Evolutionary conservation across 129 eudicot species (phyloP), one percentile per base, ranked within the genome.

Genomic region (Dittrichia graveolens): DNA sequence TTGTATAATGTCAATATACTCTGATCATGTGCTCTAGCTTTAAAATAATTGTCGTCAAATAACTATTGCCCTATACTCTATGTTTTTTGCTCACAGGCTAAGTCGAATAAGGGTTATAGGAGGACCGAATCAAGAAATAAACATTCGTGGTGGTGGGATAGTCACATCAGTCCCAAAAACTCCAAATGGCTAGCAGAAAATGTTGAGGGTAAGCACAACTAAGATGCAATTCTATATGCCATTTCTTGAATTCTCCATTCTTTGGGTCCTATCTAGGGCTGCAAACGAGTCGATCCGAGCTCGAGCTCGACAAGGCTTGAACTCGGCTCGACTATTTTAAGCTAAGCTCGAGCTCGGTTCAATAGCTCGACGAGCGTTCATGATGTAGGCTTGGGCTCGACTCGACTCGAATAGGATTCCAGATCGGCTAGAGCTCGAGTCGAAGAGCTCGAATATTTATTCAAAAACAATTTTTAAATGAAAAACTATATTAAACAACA

Each of bases 111-210:
- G 66, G 64, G 71, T 61, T 81, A 83, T 87, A 85, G 78, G 83
- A 88, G 87, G 84, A 43, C 65, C 13, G 89, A 85, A 41, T 83
- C 95, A 19, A 90, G 78, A 80, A 93, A 90, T 69, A 89, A 95
- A 75, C 88, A 87, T 78, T 89, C 98, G 15, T 89, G 96, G 98
- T 89, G 95, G 96, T 93, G 96, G 96, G 98, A 93, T 83, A 93
- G 98, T 72, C 96, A 89, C 77, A 75, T 93, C 74, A 87, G 88
- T 50, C 84, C 95, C 34, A 93, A 90, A 75, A 93, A 87, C 84
- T 79, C 90, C 31, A 93, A 80, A 83, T 93, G 98, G 98, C 96
- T 93, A 61, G 90, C 92, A 19, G 98, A 93, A 74, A 93, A 89
- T 83, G 81, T 93, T 3, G 95, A 89, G 73, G 95, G 98, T 93